Percentiles rank a stretch among this genome's conserved stretches.
These are phyloP conservation scores for Serendipita indica DNA, from an alignment of 768 basidiomycete species.

Conservation along the genomic window DNA sequence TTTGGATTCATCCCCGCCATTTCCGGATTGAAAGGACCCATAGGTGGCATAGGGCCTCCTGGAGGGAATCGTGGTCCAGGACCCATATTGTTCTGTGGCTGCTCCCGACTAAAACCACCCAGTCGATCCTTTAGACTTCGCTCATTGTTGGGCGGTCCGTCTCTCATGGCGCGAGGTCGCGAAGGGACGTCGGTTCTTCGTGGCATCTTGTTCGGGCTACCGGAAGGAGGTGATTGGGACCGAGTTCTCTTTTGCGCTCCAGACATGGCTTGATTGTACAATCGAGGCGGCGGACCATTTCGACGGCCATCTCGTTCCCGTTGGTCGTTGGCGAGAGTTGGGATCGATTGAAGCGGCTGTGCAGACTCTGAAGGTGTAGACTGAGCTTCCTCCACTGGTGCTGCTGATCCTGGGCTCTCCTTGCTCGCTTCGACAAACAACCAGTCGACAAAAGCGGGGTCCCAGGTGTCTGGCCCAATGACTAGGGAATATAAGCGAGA, in stretches of 20 bases:
- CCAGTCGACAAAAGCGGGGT: constrained; percentile 78
- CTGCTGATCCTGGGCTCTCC: neutral
- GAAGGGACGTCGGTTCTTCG: constrained; percentile 59
- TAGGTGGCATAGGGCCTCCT: neutral
- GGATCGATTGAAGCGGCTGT: neutral
- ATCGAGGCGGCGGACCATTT: neutral
- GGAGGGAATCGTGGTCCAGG: neutral
- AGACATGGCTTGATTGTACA: neutral
- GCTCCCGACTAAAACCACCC: constrained; percentile 28
- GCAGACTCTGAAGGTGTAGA: neutral
- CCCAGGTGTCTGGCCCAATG: constrained; percentile 81
- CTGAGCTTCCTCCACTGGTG: constrained; percentile 27
- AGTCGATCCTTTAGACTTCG: constrained; percentile 72
- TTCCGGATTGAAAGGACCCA: constrained; percentile 18
- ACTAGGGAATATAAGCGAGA: constrained; percentile 22
- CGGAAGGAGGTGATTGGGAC: constrained; percentile 8
- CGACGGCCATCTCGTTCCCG: neutral
- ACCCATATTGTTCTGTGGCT: neutral
- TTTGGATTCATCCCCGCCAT: constrained; percentile 47
- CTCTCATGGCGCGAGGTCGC: constrained; percentile 69
- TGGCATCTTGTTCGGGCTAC: constrained; percentile 43
- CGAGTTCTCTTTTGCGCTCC: constrained; percentile 1
- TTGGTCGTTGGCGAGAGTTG: constrained; percentile 3
- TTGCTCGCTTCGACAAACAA: constrained; percentile 68
- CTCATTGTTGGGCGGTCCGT: constrained; percentile 27